Conservation (phyloP, 768 basidiomycete species). For the Rickenella mellea region DNA sequence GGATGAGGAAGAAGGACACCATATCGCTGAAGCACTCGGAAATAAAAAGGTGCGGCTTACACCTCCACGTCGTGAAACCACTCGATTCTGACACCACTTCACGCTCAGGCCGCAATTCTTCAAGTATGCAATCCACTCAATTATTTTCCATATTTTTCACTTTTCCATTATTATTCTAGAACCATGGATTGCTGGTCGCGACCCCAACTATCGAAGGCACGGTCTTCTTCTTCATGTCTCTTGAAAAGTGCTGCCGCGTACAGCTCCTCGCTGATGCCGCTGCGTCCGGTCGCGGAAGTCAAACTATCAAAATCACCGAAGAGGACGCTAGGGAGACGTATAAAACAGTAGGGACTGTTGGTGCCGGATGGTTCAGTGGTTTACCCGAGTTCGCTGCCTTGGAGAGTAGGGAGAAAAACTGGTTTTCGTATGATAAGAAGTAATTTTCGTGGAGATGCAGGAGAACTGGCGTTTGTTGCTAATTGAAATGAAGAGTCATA, state of each 20-base stretch:
- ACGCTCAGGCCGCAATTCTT: constrained; percentile 13
- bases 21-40: constrained; percentile 21
- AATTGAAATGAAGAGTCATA: no score
- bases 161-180: constrained; percentile 8
- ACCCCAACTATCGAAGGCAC: constrained; percentile 33
- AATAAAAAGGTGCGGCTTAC: constrained; percentile 12
- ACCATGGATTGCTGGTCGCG: constrained; percentile 23
- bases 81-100: background rate
- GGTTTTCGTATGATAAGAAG: no score
- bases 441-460: no score
- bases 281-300: constrained; percentile 15
- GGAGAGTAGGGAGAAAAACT: constrained; percentile 25
- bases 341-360: constrained; percentile 8
- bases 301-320: constrained; percentile 14
- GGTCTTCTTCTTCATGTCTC: constrained; percentile 28
- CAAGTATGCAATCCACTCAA: constrained; percentile 19
- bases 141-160: background rate
- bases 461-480: no score
- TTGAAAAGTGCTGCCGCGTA: constrained; percentile 38
- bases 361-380: constrained; percentile 29
- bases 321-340: constrained; percentile 17
- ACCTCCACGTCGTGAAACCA: background rate
- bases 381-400: constrained; percentile 27
- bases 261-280: constrained; percentile 37
- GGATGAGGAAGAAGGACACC: constrained; percentile 19